A percentile compares a stretch with the other conserved stretches of the same genome.
phyloP scores from a whole-genome alignment of 73 alveolate species.

The Tetrahymena borealis region DNA sequence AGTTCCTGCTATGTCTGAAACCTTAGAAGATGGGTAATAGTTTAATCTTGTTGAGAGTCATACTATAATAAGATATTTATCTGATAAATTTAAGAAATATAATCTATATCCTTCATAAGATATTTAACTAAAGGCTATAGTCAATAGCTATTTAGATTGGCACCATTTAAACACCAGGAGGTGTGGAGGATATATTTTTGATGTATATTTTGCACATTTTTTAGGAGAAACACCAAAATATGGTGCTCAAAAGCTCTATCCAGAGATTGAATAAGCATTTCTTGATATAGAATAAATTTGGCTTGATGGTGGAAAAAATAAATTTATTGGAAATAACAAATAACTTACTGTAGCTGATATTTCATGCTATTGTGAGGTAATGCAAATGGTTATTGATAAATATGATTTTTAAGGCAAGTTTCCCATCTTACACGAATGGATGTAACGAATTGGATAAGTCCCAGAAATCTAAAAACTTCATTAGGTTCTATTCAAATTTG shows the following conservation, averaged over 20 bases:
- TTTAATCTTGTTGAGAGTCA: constrained; percentile 50
- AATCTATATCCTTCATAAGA: constrained; percentile 57
- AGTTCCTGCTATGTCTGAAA: constrained; percentile 58
- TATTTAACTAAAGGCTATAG: constrained; percentile 20
- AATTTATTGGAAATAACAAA: neutral
- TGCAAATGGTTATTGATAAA: neutral
- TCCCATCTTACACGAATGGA: neutral
- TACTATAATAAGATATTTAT: constrained; percentile 51
- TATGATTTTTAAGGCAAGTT: neutral
- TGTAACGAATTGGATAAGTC: neutral
- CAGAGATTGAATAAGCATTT: neutral
- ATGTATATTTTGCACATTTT: neutral
- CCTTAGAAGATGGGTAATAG: constrained; percentile 15
- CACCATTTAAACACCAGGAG: constrained; percentile 47
- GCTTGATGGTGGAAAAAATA: neutral
- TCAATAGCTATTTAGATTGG: constrained; percentile 54
- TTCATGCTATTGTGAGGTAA: neutral
- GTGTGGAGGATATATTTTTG: neutral
- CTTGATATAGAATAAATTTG: neutral
- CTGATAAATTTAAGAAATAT: constrained; percentile 14
- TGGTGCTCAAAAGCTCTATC: neutral
- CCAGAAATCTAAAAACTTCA: neutral
- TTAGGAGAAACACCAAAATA: neutral
- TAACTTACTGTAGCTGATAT: neutral
- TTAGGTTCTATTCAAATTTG: neutral